Base-by-base conservation (phyloP, 2,329 filamentous ascomycete species). In the Scedosporium apiospermum region DNA sequence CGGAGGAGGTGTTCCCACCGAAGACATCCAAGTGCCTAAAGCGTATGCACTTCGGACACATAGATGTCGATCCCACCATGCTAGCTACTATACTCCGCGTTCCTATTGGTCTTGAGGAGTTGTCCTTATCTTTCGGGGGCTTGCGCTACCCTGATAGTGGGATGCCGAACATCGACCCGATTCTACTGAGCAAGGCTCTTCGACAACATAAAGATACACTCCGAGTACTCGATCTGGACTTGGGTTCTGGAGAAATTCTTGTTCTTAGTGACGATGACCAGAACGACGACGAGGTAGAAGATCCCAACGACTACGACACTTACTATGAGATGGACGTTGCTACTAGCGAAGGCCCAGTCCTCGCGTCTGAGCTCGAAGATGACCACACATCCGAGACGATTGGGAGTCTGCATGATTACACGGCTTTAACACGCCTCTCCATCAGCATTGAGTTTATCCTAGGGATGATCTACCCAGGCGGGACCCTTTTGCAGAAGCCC, bases 31-130 rank as follows among this genome's bases (percentile, higher is more conserved):
- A 27, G 30, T 23, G 59, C n/a, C 53, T 66, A 58, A 64, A 61
- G 46, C 44, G 59, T 18, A 62, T 66, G 3, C 57, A 62, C 34
- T 57, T 63, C 34, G 49, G 59, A 6, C 58, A 63, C 58, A 53
- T 62, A 5, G 60, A 66, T 26, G 61, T 66, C 1, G 34, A 42
- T 3, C 53, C 38, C 2, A 23, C n/a, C 1, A 55, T 63, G n/a
- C 41, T 65, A 12, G 59, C 63, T 21, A 65, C 44, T 26, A 64
- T 66, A 6, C 53, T 66, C 26, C 64, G 63, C 12, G 59, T 63
- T 10, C 65, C 64, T 14, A 42, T 38, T 12, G 53, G 49, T n/a
- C 62, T 65, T 9, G 62, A 65, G 53, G 42, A 64, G 42, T 49
- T 53, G 3, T 57, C 55, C 14, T 10, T 65, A 10, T 63, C 62